Evolutionary conservation across 768 basidiomycete species (phyloP), one percentile per base, ranked within the genome.

Genomic region (Hemileccinum rubropunctum): DNA sequence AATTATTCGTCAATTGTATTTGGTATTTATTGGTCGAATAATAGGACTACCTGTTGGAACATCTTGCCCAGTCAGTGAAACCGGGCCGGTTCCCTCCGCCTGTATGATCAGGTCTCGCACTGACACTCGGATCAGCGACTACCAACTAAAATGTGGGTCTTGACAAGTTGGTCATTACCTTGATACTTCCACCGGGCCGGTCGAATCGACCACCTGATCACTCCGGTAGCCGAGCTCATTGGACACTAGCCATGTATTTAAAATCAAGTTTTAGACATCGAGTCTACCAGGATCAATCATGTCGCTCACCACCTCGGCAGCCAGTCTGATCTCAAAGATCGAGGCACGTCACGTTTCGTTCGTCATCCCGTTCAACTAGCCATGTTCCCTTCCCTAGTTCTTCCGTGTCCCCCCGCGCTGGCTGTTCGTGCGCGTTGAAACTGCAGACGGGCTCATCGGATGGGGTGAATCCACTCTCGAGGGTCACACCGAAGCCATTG

Each of bases 391-490:
- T 36, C 40, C 15, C 12, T 57, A 82, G 79, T 68, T 73, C 11
- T 87, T 89, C 67, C 82, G 82, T 52, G 72, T n/a, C n/a, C n/a
- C n/a, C 88, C n/a, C 85, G 0, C 74, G 83, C 32, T 87, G 86
- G 86, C 71, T 89, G 4, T 86, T 88, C 57, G 81, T 87, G 23
- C 76, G 84, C 8, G 76, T 87, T n/a, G 80, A 81, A 56, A 86
- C 83, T 1, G 71, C 73, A 3, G 77, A 82, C 57, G 75, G 77
- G 51, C n/a, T n/a, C n/a, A n/a, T n/a, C n/a, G n/a, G n/a, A n/a
- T n/a, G n/a, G n/a, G n/a, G n/a, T n/a, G n/a, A n/a, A n/a, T n/a
- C n/a, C n/a, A n/a, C n/a, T n/a, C n/a, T n/a, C n/a, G n/a, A n/a
- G n/a, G n/a, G n/a, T n/a, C n/a, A n/a, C n/a, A n/a, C n/a, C n/a